Percentiles rank a stretch among this genome's conserved stretches.
phyloP scores from a whole-genome alignment of 1,139 yeast species.

The Taphrina wiesneri region DNA sequence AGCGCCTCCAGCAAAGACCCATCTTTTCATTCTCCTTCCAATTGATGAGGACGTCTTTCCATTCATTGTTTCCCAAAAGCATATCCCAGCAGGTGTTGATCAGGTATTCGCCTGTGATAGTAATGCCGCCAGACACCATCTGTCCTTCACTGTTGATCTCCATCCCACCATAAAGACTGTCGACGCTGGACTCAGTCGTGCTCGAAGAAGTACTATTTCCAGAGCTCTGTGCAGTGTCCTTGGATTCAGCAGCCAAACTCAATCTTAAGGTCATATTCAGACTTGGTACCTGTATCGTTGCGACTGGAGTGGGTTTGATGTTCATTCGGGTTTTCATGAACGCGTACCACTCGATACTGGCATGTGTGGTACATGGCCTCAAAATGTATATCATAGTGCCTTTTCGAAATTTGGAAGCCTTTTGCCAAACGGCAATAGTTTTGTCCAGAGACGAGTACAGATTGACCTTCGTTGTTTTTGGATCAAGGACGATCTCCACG shows the following conservation, averaged over 20 bases:
- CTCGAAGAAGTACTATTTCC: background rate
- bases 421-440: constrained; percentile 29
- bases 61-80: constrained; percentile 42
- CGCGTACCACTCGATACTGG: constrained; percentile 64
- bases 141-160: constrained; percentile 28
- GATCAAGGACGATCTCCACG: constrained; percentile 35
- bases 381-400: constrained; percentile 54
- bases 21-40: constrained; percentile 46
- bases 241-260: constrained; percentile 48
- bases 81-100: constrained; percentile 44
- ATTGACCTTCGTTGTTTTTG: constrained; percentile 48
- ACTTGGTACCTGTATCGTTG: constrained; percentile 57
- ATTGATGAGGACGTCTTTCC: constrained; percentile 39
- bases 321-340: constrained; percentile 55
- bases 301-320: constrained; percentile 42
- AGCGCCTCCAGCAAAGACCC: constrained; percentile 65
- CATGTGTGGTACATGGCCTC: constrained; percentile 55
- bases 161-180: background rate
- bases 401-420: constrained; percentile 32
- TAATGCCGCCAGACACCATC: constrained; percentile 37
- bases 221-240: background rate
- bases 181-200: background rate
- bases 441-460: constrained; percentile 71
- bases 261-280: constrained; percentile 49
- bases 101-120: constrained; percentile 41